These are phyloP conservation scores for Lolium multiflorum DNA, from an alignment of 176 grass and related monocot genomes.

Conservation along the genomic window DNA sequence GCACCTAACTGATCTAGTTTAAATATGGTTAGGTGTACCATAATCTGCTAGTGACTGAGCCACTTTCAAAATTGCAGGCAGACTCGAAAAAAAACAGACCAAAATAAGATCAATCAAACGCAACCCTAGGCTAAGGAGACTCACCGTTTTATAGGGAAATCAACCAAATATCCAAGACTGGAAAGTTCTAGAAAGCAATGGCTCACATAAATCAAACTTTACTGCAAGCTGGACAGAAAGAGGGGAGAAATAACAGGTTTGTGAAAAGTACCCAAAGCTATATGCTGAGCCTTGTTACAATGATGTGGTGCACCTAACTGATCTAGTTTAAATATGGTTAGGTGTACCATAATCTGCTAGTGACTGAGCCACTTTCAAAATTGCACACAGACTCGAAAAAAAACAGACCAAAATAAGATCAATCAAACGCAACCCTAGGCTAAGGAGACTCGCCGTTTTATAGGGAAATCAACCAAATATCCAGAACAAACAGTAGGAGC, in stretches of 20 bases:
- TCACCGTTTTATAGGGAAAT: too few species aligned
- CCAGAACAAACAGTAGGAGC: too few species aligned
- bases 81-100: too few species aligned
- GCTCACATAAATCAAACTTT: not conserved
- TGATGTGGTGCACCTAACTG: not conserved
- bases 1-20: not conserved
- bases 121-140: too few species aligned
- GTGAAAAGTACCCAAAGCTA: not conserved
- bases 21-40: not conserved
- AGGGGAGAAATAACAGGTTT: not conserved
- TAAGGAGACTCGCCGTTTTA: too few species aligned
- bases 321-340: not conserved
- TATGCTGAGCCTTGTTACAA: not conserved
- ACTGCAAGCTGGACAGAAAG: not conserved
- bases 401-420: too few species aligned
- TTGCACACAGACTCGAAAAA: too few species aligned
- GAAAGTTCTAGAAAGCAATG: constrained; percentile 3
- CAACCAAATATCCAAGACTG: too few species aligned
- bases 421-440: too few species aligned
- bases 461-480: too few species aligned
- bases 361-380: not conserved
- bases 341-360: not conserved
- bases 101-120: too few species aligned
- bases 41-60: not conserved
- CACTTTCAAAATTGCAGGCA: not conserved